Evolutionary conservation across 441 rosid species (phyloP), one percentile per base, ranked within the genome.

Genomic region (Euphorbia celastroides): DNA sequence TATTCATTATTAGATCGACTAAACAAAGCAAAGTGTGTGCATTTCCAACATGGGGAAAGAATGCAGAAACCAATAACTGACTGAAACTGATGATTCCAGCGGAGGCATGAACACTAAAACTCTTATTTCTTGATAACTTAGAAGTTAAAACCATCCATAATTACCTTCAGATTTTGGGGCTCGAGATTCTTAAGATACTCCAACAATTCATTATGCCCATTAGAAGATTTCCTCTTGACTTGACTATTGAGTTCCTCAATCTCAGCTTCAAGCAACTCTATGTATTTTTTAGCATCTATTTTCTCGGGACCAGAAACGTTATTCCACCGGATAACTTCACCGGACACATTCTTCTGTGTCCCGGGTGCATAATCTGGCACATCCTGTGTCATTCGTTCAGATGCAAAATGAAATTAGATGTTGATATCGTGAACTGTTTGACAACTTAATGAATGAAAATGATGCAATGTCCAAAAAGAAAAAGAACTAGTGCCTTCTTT

Each of bases 241-340:
- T 89, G 97, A 60, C 71, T 74, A 70, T 89, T 94, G 56, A 92
- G 79, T 75, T 94, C 98, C 72, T 89, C 96, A 14, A 94, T 88
- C 82, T 94, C 99, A 20, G 94, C 96, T 80, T 94, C 99, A 14
- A 94, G 93, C 65, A 94, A 74, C 76, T 94, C 97, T 2, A 94
- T 92, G 77, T 94, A 94, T 73, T 84, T 91, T 72, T 85, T 86
- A 38, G 94, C 98, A 79, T 94, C 97, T 50, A 94, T 84, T 81
- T 74, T 92, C 84, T 91, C 97, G 3, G 90, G 80, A 66, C 98
- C 96, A 70, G 97, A 92, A 32, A 88, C 78, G 74, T 84, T 82
- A 74, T 88, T 87, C 99, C 99, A 92, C 75, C 91, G 77, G 32
- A 94, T 87, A 54, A 94, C 96, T 78, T 94, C 97, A 62, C 99